Conservation (phyloP, 129 eudicot genomes). For the Smallanthus sonchifolius region DNA sequence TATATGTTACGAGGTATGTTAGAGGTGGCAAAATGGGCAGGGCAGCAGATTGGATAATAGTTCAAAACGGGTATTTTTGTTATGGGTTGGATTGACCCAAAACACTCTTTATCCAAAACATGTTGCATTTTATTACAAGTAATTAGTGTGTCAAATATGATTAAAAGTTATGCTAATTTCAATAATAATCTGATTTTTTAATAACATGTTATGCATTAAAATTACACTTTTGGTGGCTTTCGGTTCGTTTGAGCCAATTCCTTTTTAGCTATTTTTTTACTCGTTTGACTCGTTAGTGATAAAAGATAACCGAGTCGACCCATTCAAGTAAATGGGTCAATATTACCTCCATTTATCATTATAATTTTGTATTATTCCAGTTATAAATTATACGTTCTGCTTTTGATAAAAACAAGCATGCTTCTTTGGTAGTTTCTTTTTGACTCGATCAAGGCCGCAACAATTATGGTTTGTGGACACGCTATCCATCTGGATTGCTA, state of each 20-base stretch:
- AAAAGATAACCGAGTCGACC: background rate
- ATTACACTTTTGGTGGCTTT: background rate
- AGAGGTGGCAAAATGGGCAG: background rate
- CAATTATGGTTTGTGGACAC: conserved; percentile 79
- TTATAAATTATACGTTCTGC: background rate
- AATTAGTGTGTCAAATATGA: background rate
- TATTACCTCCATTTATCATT: background rate
- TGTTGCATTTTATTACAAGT: background rate
- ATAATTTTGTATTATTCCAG: background rate
- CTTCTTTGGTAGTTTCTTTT: conserved; percentile 64
- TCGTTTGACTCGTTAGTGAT: background rate
- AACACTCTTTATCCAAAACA: background rate
- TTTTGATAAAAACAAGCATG: conserved; percentile 5
- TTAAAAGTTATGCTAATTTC: background rate
- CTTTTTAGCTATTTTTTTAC: background rate
- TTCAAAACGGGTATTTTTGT: background rate
- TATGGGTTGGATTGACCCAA: background rate
- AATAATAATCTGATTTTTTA: background rate
- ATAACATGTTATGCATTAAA: background rate
- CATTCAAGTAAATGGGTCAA: background rate
- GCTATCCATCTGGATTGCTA: conserved; percentile 70
- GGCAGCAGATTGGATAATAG: background rate
- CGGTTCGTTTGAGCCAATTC: background rate
- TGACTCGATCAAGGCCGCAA: conserved; percentile 63
- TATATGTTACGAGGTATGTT: conserved; percentile 85